A percentile compares a stretch with the other conserved stretches of the same genome.
These are phyloP conservation scores for Clausena lansium DNA, from an alignment of 345 rosid genomes.

Conservation along the genomic window DNA sequence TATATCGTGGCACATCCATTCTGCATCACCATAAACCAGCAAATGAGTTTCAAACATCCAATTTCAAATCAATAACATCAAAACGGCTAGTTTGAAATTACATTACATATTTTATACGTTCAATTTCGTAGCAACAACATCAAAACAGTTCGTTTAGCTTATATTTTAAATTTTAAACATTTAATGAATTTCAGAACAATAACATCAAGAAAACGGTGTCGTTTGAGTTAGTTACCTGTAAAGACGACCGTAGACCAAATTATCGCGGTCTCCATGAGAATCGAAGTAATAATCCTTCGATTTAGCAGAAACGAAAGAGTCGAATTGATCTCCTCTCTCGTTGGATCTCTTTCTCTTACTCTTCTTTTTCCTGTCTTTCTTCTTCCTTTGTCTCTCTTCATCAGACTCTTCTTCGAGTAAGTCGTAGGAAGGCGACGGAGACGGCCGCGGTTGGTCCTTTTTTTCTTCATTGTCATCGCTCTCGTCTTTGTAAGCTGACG, in stretches of 20 bases:
- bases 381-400: constrained; percentile 36
- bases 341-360: constrained; percentile 35
- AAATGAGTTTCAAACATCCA: constrained; percentile 8
- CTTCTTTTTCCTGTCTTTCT: constrained; percentile 30
- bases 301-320: constrained; percentile 30
- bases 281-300: constrained; percentile 87
- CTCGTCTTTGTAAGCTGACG: constrained; percentile 9
- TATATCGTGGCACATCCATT: constrained; percentile 86
- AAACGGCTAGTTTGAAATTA: background rate
- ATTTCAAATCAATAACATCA: background rate
- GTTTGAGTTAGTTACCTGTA: constrained; percentile 49
- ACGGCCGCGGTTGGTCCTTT: background rate
- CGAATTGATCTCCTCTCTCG: constrained; percentile 19
- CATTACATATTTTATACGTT: background rate
- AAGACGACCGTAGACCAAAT: constrained; percentile 75
- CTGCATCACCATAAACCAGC: constrained; percentile 38
- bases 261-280: constrained; percentile 81
- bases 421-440: constrained; percentile 17
- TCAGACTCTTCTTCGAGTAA: constrained; percentile 21
- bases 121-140: background rate
- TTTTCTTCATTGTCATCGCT: constrained; percentile 27
- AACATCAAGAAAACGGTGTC: background rate
- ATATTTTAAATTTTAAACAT: background rate
- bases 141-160: background rate
- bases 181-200: background rate